phyloP scores from a whole-genome alignment of 2,329 filamentous ascomycete genomes.

The Pseudogymnoascus sp. region DNA sequence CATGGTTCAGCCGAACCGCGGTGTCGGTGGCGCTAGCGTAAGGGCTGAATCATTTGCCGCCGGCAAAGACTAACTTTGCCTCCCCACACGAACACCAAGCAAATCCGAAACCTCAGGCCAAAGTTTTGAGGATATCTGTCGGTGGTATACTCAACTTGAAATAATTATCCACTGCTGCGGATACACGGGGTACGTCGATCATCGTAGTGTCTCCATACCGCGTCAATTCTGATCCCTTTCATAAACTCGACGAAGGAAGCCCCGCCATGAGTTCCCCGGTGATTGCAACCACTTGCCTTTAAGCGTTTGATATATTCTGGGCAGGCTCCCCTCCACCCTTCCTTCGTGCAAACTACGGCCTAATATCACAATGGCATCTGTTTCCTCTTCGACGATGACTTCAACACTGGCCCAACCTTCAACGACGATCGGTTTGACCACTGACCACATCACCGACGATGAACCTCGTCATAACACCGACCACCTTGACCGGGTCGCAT shows the following conservation, averaged over 20 bases:
- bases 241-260: not conserved
- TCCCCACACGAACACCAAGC: not conserved
- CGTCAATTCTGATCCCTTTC: not conserved
- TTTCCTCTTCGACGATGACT: slow-evolving; percentile 2
- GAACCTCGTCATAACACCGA: not conserved
- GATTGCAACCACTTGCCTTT: not conserved
- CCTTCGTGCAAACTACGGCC: not conserved
- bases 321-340: not conserved
- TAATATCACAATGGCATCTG: not conserved
- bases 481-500: slow-evolving; percentile 26
- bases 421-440: not conserved
- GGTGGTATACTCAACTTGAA: not conserved
- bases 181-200: not conserved
- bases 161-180: slow-evolving; percentile 4
- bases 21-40: not conserved
- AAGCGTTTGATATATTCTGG: slow-evolving; percentile 1
- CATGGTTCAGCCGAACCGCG: not conserved
- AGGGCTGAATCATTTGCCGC: not conserved
- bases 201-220: not conserved
- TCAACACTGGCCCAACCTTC: not conserved
- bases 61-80: not conserved
- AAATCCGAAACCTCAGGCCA: not conserved
- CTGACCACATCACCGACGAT: not conserved
- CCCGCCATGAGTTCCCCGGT: not conserved
- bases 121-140: not conserved